Conservation (phyloP, 2,329 filamentous ascomycete genomes). For the Madurella fahalii region DNA sequence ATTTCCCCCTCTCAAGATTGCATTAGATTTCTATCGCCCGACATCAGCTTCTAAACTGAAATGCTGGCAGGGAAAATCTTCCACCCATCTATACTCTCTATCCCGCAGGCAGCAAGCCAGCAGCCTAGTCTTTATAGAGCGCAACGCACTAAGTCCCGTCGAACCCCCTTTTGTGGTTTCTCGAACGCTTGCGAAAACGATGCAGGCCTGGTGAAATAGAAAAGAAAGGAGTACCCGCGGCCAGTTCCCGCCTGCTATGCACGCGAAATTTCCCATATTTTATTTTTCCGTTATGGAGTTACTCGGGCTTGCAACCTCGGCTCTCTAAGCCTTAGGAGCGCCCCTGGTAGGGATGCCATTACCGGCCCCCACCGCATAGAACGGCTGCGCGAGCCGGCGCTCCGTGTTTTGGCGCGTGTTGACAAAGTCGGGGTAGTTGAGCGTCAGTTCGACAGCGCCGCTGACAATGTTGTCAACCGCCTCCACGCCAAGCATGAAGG, state of each 20-base stretch:
- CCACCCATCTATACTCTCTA: not conserved
- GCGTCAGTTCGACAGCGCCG: slow-evolving; percentile 83
- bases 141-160: too few relatives aligned
- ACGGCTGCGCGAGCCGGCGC: slow-evolving; percentile 54
- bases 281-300: too few relatives aligned
- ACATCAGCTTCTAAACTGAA: not conserved
- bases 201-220: not conserved
- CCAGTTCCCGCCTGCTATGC: slow-evolving; percentile 1
- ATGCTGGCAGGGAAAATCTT: not conserved
- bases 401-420: slow-evolving; percentile 69
- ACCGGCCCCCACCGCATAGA: slow-evolving; percentile 31
- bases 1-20: not conserved
- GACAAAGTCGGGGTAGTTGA: slow-evolving; percentile 97
- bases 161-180: too few relatives aligned
- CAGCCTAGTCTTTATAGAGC: too few relatives aligned
- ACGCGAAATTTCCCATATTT: not conserved
- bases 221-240: not conserved
- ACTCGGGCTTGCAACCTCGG: not conserved
- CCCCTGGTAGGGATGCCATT: slow-evolving; percentile 11
- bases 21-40: not conserved
- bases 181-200: not conserved
- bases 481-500: slow-evolving; percentile 95
- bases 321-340: slow-evolving; percentile 1
- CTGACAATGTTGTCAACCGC: slow-evolving; percentile 86
- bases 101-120: not conserved